Evolutionary conservation across 2,329 filamentous ascomycete genomes (phyloP).

Genomic region (Hypoxylon sp.): DNA sequence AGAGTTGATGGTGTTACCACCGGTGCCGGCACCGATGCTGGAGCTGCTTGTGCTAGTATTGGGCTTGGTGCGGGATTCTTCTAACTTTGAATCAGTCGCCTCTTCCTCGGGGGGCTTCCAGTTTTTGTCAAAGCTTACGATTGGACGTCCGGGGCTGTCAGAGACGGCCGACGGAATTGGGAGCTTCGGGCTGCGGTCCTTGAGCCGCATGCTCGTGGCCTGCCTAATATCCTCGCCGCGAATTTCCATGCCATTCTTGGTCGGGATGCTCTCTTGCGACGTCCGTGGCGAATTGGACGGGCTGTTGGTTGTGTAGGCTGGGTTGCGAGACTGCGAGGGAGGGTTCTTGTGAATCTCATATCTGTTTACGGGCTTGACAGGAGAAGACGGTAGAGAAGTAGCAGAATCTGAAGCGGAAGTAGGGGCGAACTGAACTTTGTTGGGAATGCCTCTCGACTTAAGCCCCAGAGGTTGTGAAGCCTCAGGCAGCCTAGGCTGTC

Average conservation of each 20-base stretch:
- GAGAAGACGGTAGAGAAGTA: slow-evolving; percentile 56
- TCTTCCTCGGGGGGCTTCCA: slow-evolving; percentile 83
- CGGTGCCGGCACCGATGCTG: slow-evolving; percentile 1
- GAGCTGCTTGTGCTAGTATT: slow-evolving; percentile 14
- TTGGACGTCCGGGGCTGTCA: slow-evolving; percentile 89
- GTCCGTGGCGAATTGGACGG: slow-evolving; percentile 56
- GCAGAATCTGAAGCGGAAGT: slow-evolving; percentile 60
- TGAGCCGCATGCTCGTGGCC: slow-evolving; percentile 90
- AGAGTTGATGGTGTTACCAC: neutral
- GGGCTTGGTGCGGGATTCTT: slow-evolving; percentile 58
- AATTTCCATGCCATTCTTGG: slow-evolving; percentile 85
- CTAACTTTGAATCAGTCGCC: slow-evolving; percentile 78
- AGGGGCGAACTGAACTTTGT: slow-evolving; percentile 70
- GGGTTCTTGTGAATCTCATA: slow-evolving; percentile 89
- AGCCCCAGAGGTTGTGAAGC: slow-evolving; percentile 66
- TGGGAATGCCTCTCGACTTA: slow-evolving; percentile 76
- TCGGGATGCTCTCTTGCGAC: slow-evolving; percentile 64
- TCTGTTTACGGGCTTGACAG: slow-evolving; percentile 61
- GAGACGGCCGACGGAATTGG: slow-evolving; percentile 93
- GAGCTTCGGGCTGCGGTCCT: slow-evolving; percentile 87
- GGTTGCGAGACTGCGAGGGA: slow-evolving; percentile 85
- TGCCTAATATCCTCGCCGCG: slow-evolving; percentile 88
- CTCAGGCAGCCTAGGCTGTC: slow-evolving; percentile 41
- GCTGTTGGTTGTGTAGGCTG: slow-evolving; percentile 81
- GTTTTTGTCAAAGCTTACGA: slow-evolving; percentile 94